phyloP scores from a whole-genome alignment of 495 filamentous ascomycete species.

The Penicillium silybi region DNA sequence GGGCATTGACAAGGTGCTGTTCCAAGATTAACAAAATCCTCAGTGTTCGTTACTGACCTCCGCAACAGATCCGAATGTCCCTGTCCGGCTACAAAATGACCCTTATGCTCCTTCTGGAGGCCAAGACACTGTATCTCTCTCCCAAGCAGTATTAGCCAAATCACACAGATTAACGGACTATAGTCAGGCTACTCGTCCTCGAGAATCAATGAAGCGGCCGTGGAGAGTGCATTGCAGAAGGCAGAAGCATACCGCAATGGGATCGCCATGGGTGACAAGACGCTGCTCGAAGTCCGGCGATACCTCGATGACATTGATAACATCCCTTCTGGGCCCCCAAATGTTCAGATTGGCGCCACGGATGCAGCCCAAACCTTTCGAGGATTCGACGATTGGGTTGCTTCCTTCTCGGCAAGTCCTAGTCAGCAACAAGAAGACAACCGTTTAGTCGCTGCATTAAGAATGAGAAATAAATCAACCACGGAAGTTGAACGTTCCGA shows the following conservation, averaged over 20 bases:
- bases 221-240: neutral
- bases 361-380: neutral
- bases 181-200: neutral
- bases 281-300: neutral
- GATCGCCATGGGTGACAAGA: neutral
- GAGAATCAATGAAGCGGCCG: neutral
- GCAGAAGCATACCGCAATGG: neutral
- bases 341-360: neutral
- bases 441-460: neutral
- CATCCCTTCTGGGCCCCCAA: neutral
- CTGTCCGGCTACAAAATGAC: neutral
- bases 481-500: neutral
- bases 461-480: neutral
- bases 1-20: no score
- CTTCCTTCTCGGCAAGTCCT: neutral
- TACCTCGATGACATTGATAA: neutral
- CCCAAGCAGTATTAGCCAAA: neutral
- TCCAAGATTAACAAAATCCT: neutral
- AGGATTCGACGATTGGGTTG: neutral
- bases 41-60: neutral
- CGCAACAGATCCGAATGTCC: neutral
- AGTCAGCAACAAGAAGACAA: neutral
- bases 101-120: neutral
- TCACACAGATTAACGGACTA: neutral
- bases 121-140: neutral